These are phyloP conservation scores for Mucor indicus DNA, from an alignment of 371 early-diverging fungal species.

Conservation along the genomic window DNA sequence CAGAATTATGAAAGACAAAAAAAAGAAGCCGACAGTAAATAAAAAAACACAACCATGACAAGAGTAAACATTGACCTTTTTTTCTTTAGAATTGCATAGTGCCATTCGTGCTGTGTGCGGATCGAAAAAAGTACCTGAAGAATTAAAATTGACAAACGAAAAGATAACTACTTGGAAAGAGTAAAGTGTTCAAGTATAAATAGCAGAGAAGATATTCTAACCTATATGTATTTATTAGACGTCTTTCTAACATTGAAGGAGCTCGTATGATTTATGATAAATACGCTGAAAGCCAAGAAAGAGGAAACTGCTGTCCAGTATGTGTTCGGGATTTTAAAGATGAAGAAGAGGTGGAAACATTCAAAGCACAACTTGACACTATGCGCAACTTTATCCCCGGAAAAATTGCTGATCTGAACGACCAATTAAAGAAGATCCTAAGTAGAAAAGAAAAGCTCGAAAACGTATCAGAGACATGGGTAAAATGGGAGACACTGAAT, in stretches of 20 bases:
- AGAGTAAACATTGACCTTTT: background rate
- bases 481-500: constrained; percentile 9
- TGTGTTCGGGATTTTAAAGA: constrained; percentile 62
- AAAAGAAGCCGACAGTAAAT: constrained; percentile 18
- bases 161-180: constrained; percentile 14
- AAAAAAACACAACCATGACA: no score
- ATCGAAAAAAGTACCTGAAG: constrained; percentile 19
- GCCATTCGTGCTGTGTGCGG: constrained; percentile 21
- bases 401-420: constrained; percentile 34
- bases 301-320: constrained; percentile 63
- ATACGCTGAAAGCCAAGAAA: constrained; percentile 49
- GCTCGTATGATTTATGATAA: constrained; percentile 53
- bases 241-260: background rate
- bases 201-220: background rate
- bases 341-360: constrained; percentile 46
- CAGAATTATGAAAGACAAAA: constrained; percentile 14
- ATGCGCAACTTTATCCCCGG: constrained; percentile 46
- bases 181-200: constrained; percentile 12
- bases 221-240: background rate
- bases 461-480: constrained; percentile 4
- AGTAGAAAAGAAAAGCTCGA: constrained; percentile 18
- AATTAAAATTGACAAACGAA: constrained; percentile 13
- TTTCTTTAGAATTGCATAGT: constrained; percentile 12
- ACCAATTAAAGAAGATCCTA: constrained; percentile 29
- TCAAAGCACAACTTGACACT: constrained; percentile 43